These are phyloP conservation scores for Lasiodiplodia theobromae DNA, from an alignment of 2,329 filamentous ascomycete species.

Conservation along the genomic window DNA sequence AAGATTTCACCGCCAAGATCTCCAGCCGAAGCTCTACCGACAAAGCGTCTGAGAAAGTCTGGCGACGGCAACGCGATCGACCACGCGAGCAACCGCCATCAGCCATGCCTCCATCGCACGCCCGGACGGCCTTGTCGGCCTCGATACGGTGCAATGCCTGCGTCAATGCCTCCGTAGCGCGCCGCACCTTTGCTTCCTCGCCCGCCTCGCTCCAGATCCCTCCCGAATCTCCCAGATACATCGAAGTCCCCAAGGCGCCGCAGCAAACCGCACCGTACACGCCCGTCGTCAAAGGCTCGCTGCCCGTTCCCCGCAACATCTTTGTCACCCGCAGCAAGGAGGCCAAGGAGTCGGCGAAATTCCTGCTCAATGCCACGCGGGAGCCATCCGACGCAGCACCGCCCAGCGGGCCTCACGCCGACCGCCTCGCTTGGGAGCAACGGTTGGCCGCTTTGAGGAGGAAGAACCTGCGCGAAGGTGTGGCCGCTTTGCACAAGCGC, in stretches of 20 bases:
- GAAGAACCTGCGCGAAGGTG: slow-evolving; percentile 73
- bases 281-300: slow-evolving; percentile 71
- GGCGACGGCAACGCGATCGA: slow-evolving; percentile 13
- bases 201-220: slow-evolving; percentile 5
- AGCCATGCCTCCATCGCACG: slow-evolving; percentile 25
- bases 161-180: slow-evolving; percentile 15
- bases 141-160: slow-evolving; percentile 22
- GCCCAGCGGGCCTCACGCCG: slow-evolving; percentile 51
- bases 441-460: slow-evolving; percentile 76
- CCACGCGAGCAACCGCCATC: slow-evolving; percentile 1
- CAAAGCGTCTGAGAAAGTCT: slow-evolving; percentile 25
- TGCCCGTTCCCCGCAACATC: slow-evolving; percentile 83
- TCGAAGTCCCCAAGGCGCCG: slow-evolving; percentile 79
- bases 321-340: slow-evolving; percentile 60
- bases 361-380: slow-evolving; percentile 67
- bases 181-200: slow-evolving; percentile 48
- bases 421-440: slow-evolving; percentile 70
- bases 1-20: slow-evolving; percentile 29
- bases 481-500: slow-evolving; percentile 69
- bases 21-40: slow-evolving; percentile 13
- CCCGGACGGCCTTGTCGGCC: slow-evolving; percentile 14
- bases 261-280: slow-evolving; percentile 67
- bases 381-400: slow-evolving; percentile 54
- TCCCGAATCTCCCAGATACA: slow-evolving; percentile 87
- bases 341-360: slow-evolving; percentile 66